Evolutionary conservation across 148 eudicot species (phyloP).

Genomic region (Vaccinium darrowii): DNA sequence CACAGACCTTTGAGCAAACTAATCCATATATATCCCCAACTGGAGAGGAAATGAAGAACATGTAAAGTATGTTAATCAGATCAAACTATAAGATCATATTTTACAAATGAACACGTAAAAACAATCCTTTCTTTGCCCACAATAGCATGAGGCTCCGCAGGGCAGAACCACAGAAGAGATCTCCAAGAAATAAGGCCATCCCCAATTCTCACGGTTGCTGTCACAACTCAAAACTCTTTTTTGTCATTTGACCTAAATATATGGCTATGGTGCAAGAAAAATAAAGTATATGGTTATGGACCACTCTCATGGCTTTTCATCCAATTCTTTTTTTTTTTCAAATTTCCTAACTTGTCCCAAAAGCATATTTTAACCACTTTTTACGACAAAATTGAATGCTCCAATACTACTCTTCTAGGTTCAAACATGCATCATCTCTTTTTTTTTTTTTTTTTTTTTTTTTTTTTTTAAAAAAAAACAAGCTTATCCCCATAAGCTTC

Average conservation of each 20-base stretch:
- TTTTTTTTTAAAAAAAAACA: background rate
- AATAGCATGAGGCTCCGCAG: background rate
- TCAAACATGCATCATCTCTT: background rate
- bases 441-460: background rate
- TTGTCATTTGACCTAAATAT: background rate
- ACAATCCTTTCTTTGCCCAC: background rate
- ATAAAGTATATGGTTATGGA: background rate
- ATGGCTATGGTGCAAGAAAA: background rate
- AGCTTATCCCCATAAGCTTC: background rate
- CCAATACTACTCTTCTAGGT: background rate
- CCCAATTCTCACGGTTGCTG: background rate
- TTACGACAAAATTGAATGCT: background rate
- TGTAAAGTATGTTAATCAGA: background rate
- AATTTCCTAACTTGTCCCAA: background rate
- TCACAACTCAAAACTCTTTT: background rate
- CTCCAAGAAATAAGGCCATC: background rate
- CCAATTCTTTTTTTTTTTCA: background rate
- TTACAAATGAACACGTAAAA: background rate
- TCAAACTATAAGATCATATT: background rate
- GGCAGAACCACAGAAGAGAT: background rate
- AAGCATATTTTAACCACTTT: background rate
- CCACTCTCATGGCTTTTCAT: background rate
- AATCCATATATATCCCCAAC: background rate
- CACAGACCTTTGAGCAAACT: background rate
- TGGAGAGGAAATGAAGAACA: background rate